A percentile compares a stretch with the other conserved stretches of the same genome.
These are phyloP conservation scores for Thalia dealbata DNA, from an alignment of 176 grass and related monocot species.

Conservation along the genomic window DNA sequence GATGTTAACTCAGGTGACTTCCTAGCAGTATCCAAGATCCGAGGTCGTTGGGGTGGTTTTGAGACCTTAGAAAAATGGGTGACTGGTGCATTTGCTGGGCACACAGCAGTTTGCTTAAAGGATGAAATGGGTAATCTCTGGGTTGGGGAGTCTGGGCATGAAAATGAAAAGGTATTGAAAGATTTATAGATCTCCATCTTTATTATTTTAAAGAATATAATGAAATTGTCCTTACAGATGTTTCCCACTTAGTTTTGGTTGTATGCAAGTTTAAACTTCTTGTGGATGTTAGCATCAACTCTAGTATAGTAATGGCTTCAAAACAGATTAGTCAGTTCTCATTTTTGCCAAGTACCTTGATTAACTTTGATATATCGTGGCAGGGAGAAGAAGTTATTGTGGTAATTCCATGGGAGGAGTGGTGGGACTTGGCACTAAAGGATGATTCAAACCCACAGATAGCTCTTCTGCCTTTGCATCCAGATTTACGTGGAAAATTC, in stretches of 20 bases:
- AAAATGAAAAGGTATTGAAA: conserved; percentile 70
- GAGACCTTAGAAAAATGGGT: conserved; percentile 98
- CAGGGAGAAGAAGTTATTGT: conserved; percentile 91
- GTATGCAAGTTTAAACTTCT: not conserved
- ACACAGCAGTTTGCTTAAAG: conserved; percentile 88
- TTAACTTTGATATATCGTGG: conserved; percentile 19
- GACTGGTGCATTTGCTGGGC: conserved; percentile 91
- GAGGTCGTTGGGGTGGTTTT: conserved; percentile 94
- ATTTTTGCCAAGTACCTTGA: not conserved
- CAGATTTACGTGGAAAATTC: conserved; percentile 59
- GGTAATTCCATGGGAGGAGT: conserved; percentile 93
- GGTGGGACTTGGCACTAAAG: conserved; percentile 77
- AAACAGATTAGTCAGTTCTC: not conserved
- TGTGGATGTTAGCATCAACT: not conserved
- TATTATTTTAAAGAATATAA: too few species aligned
- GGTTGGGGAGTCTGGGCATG: conserved; percentile 91
- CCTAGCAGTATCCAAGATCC: conserved; percentile 79
- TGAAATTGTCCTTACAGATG: not conserved
- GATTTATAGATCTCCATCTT: not conserved
- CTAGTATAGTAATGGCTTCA: not conserved
- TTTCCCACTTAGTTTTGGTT: not conserved
- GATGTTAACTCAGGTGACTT: conserved; percentile 88
- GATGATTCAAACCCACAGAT: conserved; percentile 88
- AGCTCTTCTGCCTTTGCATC: conserved; percentile 71
- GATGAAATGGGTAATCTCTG: conserved; percentile 74